A percentile compares a stretch with the other conserved stretches of the same genome.
Evolutionary conservation across 306 rosid species (phyloP).

Genomic region (Acacia melanoxylon): DNA sequence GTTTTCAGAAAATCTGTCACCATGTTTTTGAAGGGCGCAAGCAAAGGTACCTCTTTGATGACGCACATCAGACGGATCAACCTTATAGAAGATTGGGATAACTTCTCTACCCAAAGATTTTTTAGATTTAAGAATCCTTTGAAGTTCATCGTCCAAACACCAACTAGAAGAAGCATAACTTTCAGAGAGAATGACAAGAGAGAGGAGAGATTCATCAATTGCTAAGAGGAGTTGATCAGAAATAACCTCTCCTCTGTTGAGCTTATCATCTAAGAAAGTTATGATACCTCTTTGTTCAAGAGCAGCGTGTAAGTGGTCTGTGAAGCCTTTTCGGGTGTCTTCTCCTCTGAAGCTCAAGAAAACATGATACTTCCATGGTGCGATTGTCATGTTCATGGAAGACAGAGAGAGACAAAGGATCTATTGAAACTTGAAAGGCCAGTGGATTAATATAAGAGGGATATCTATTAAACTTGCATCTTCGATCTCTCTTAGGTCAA

Average conservation of each 20-base stretch:
- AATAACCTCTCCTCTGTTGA: not conserved
- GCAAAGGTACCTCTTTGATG: not conserved
- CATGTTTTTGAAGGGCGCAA: not conserved
- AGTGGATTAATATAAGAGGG: too few species aligned
- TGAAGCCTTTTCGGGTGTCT: not conserved
- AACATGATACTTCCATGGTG: not conserved
- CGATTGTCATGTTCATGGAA: too few species aligned
- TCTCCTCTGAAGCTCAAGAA: not conserved
- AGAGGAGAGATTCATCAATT: not conserved
- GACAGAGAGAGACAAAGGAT: too few species aligned
- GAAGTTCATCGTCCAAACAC: too few species aligned
- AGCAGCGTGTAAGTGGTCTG: not conserved
- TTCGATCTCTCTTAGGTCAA: too few species aligned
- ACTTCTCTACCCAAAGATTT: too few species aligned
- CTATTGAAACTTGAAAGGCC: too few species aligned
- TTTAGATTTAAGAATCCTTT: too few species aligned
- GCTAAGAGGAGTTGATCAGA: not conserved
- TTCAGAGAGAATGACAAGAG: not conserved
- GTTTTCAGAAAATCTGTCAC: not conserved
- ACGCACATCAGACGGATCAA: not conserved
- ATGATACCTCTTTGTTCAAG: not conserved
- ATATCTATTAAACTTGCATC: too few species aligned
- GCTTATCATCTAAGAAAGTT: not conserved
- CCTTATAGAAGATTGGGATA: not conserved
- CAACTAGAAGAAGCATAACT: not conserved